Evolutionary conservation across 441 rosid genomes (phyloP), one percentile per base, ranked within the genome.

Genomic region (Arabidopsis lyrata): DNA sequence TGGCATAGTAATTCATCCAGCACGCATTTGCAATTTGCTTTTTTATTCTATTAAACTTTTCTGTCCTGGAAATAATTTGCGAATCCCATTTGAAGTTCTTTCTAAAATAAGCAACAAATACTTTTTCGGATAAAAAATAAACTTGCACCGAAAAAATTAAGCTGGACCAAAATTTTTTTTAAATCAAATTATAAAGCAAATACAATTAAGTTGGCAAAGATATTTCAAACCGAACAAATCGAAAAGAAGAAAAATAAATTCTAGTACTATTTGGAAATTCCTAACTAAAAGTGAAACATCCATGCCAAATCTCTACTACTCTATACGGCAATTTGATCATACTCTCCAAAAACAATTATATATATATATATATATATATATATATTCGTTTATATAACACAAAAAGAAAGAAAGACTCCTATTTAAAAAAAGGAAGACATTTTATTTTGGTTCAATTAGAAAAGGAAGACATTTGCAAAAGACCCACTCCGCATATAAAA

Each of bases 391-490:
- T 35, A 35, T 35, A 35, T 35, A 6, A 32, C 0, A 32, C 2
- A 14, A 29, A 29, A 29, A 27, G 18, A 39, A 24, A 61, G 34
- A 31, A 59, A 60, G 13, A 20, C 13, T 10, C 31, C 4, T 18
- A 59, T 32, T 6, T 1, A 6, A 16, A 35, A 56, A 54, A 8
- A 9, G 8, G 10, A 35, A 35, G 38, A 35, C 38, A 2, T 35
- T 35, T 35, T 35, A 4, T 27, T 35, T 35, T 35, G 2, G 10
- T 35, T 8, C 35, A 8, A 35, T 2, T 1, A 35, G 11, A 8
- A 42, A 29, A 39, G 27, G 5, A 58, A 60, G 52, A 53, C 68
- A 74, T 52, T 20, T 54, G 70, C 65, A 53, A 61, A 68, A 75
- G 70, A 75, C 22, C 10, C 63, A 67, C 42, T 60, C 36, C 44